Conservation (phyloP, 352 stramenopile genomes). For the Plasmopara halstedii region DNA sequence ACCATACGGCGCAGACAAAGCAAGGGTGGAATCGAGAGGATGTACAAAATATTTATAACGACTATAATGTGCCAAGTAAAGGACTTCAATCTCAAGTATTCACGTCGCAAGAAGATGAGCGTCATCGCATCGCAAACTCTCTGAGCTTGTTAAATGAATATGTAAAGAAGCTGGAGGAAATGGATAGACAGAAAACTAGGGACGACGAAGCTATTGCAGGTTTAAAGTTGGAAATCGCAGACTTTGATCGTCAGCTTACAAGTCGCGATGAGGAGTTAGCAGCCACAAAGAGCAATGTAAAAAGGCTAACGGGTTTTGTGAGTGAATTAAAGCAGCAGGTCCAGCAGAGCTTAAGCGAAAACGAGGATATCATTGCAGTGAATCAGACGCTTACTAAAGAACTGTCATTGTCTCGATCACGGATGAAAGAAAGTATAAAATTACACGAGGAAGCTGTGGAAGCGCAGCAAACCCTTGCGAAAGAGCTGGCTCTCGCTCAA, state of each 20-base stretch:
- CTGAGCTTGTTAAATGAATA: slow-evolving; percentile 6
- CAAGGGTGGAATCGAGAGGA: slow-evolving; percentile 15
- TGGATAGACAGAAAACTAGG: slow-evolving; percentile 26
- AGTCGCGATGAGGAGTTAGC: slow-evolving; percentile 18
- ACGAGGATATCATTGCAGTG: slow-evolving; percentile 12
- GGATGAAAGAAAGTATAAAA: slow-evolving; percentile 15
- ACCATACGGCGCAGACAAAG: slow-evolving; percentile 12
- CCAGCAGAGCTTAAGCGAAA: slow-evolving; percentile 18
- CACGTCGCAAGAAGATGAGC: slow-evolving; percentile 10
- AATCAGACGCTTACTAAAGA: slow-evolving; percentile 33
- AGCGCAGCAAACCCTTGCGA: slow-evolving; percentile 10
- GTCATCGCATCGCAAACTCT: slow-evolving; percentile 10
- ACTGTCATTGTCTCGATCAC: slow-evolving; percentile 12
- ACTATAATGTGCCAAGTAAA: slow-evolving; percentile 17
- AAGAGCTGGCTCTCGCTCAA: slow-evolving; percentile 18
- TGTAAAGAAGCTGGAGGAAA: slow-evolving; percentile 18
- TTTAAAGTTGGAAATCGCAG: slow-evolving; percentile 14
- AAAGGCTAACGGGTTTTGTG: slow-evolving; percentile 15
- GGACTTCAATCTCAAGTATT: slow-evolving; percentile 15
- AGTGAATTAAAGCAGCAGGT: slow-evolving; percentile 14
- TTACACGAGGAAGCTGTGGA: slow-evolving; percentile 15
- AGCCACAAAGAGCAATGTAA: slow-evolving; percentile 11
- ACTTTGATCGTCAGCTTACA: slow-evolving; percentile 19
- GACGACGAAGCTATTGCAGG: slow-evolving; percentile 17
- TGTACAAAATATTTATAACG: slow-evolving; percentile 18